A percentile compares a stretch with the other conserved stretches of the same genome.
Conservation (phyloP, 2,329 filamentous ascomycete species). For the Gliomastix tumulicola region DNA sequence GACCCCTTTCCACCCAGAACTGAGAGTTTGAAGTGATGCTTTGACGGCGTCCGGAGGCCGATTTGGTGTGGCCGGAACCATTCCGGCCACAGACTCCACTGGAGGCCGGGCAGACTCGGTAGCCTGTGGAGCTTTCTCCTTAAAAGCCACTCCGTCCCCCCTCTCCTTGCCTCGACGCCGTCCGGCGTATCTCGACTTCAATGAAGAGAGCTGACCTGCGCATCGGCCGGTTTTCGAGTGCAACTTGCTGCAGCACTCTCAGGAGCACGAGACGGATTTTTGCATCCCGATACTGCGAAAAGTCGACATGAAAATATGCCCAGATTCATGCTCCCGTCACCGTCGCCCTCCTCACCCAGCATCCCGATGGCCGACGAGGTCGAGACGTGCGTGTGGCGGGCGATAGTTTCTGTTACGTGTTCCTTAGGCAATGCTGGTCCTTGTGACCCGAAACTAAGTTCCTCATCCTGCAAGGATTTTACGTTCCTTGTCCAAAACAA, state of each 20-base stretch:
- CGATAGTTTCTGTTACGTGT: constrained; percentile 6
- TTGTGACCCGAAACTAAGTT: constrained; percentile 1
- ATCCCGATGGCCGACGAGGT: not conserved
- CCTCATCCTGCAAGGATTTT: not conserved
- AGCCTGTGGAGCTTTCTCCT: not conserved
- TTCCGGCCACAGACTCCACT: constrained; percentile 4
- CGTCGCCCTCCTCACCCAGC: not conserved
- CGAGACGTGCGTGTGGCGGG: constrained; percentile 1
- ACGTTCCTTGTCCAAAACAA: not conserved
- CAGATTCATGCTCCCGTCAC: not conserved
- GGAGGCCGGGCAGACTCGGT: constrained; percentile 4
- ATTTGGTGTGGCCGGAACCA: constrained; percentile 6
- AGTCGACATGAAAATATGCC: too few relatives aligned
- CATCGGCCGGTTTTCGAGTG: not conserved
- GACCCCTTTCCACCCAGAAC: too few relatives aligned
- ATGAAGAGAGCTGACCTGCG: too few relatives aligned
- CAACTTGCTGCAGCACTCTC: not conserved
- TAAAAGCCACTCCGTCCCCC: not conserved
- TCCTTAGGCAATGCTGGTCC: constrained; percentile 1
- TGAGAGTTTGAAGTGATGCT: too few relatives aligned
- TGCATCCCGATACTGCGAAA: too few relatives aligned
- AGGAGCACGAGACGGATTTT: not conserved
- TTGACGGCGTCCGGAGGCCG: too few relatives aligned
- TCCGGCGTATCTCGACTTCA: too few relatives aligned
- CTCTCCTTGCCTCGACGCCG: not conserved